phyloP scores from a whole-genome alignment of 768 basidiomycete genomes.

The Tulasnella sp. region DNA sequence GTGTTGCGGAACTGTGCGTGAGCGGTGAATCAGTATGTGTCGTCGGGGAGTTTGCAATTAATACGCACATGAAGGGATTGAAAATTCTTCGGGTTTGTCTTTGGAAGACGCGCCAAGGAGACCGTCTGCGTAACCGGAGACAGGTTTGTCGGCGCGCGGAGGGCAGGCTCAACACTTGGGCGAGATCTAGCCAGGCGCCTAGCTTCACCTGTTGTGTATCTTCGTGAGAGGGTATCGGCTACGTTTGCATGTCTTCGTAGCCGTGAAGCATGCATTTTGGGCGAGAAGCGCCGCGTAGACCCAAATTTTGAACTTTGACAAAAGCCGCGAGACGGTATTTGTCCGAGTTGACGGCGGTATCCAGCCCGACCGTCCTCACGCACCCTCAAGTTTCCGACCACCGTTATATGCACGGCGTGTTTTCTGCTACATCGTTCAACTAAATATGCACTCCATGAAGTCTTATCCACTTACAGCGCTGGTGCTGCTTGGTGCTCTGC shows the following conservation, averaged over 20 bases:
- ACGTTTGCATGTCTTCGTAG: not conserved
- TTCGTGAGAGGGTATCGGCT: not conserved
- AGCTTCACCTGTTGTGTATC: not conserved
- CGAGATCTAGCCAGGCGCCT: not conserved
- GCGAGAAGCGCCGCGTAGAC: not conserved
- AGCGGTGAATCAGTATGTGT: not conserved
- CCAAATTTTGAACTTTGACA: not conserved
- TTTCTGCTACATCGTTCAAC: not conserved
- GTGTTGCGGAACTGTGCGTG: constrained; percentile 16
- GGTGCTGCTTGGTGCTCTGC: not conserved
- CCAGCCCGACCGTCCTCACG: not conserved
- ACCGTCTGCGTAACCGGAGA: not conserved
- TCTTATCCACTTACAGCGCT: not conserved
- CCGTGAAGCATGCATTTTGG: not conserved
- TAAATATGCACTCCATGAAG: not conserved
- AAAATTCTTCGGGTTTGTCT: not conserved
- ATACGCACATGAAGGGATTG: not conserved
- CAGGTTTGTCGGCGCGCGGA: not conserved
- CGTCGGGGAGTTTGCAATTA: not conserved
- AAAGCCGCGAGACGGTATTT: constrained; percentile 3
- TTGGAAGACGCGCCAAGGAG: constrained; percentile 1
- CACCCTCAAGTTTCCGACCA: not conserved
- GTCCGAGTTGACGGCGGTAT: not conserved
- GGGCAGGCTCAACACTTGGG: not conserved
- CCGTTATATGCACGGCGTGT: not conserved